A percentile compares a stretch with the other conserved stretches of the same genome.
phyloP scores from a whole-genome alignment of 2,329 filamentous ascomycete genomes.

The Colletotrichum theobromicola region DNA sequence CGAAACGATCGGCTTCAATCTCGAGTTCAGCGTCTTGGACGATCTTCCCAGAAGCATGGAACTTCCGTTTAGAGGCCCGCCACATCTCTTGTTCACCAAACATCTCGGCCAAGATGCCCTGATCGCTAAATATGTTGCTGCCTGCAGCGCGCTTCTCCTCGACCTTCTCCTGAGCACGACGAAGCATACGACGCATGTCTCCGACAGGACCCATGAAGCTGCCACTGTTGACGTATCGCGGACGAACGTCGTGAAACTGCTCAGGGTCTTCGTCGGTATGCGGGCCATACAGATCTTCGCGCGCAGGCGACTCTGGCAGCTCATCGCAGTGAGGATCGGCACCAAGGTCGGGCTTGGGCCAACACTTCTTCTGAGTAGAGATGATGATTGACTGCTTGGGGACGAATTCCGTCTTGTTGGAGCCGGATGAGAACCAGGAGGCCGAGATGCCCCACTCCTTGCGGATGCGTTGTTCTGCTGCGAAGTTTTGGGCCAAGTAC shows the following conservation, averaged over 20 bases:
- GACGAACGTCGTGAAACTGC: conserved; percentile 25
- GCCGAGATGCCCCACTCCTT: conserved; percentile 26
- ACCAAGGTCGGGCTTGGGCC: conserved; percentile 20
- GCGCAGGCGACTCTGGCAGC: conserved; percentile 27
- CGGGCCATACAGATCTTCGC: conserved; percentile 26
- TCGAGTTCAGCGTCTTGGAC: background rate
- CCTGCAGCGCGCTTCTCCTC: conserved; percentile 19
- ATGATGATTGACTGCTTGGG: conserved; percentile 30
- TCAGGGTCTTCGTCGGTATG: conserved; percentile 22
- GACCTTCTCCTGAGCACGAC: conserved; percentile 26
- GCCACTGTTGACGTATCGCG: conserved; percentile 35
- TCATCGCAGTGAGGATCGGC: conserved; percentile 27
- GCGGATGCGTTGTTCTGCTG: conserved; percentile 34
- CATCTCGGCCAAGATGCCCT: conserved; percentile 35
- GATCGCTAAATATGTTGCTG: conserved; percentile 30
- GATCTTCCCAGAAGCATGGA: background rate
- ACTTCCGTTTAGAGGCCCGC: background rate
- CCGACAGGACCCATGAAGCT: conserved; percentile 32
- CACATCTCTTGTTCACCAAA: conserved; percentile 32
- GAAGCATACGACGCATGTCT: conserved; percentile 30
- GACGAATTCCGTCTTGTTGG: conserved; percentile 18
- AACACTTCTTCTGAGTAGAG: conserved; percentile 28
- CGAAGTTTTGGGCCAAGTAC: conserved; percentile 37
- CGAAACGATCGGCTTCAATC: conserved; percentile 13
- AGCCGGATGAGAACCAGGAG: background rate